Evolutionary conservation across 2,329 filamentous ascomycete genomes (phyloP).

Genomic region (Microdochium trichocladiopsis): DNA sequence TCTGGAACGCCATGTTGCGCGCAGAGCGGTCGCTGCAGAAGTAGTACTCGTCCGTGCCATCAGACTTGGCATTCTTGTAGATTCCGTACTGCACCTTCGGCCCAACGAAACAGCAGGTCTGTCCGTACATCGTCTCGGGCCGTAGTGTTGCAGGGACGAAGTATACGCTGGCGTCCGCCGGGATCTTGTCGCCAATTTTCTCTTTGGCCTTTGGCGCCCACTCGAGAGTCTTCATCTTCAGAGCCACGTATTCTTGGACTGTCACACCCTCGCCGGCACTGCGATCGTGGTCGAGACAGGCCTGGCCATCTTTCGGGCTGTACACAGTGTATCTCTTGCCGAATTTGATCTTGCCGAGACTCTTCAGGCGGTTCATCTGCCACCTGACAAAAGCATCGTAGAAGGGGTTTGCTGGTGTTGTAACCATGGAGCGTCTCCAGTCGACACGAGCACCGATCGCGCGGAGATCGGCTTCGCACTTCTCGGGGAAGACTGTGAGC

Average conservation of each 20-base stretch:
- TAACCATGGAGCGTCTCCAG: constrained; percentile 89
- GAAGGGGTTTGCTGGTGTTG: constrained; percentile 93
- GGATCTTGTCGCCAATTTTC: constrained; percentile 69
- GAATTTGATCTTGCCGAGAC: constrained; percentile 88
- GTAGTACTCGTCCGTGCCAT: constrained; percentile 74
- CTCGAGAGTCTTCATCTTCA: constrained; percentile 87
- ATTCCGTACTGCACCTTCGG: constrained; percentile 86
- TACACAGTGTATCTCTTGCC: constrained; percentile 92
- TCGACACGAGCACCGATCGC: constrained; percentile 84
- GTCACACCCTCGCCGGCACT: constrained; percentile 74
- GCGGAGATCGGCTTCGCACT: constrained; percentile 71
- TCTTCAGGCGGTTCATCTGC: constrained; percentile 92
- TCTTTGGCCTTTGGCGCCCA: constrained; percentile 75
- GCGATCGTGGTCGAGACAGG: constrained; percentile 83
- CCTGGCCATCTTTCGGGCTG: constrained; percentile 80
- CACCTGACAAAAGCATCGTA: constrained; percentile 93
- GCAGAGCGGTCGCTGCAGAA: constrained; percentile 80
- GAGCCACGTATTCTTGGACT: constrained; percentile 84
- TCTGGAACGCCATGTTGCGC: constrained; percentile 95
- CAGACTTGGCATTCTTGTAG: constrained; percentile 69
- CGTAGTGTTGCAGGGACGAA: constrained; percentile 88
- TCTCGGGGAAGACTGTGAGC: constrained; percentile 86
- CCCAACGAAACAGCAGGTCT: constrained; percentile 91
- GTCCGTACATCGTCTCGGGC: constrained; percentile 98
- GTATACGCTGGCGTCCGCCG: constrained; percentile 72